phyloP scores from a whole-genome alignment of 192 early-diverging fungal genomes.

The Linnemannia schmuckeri region DNA sequence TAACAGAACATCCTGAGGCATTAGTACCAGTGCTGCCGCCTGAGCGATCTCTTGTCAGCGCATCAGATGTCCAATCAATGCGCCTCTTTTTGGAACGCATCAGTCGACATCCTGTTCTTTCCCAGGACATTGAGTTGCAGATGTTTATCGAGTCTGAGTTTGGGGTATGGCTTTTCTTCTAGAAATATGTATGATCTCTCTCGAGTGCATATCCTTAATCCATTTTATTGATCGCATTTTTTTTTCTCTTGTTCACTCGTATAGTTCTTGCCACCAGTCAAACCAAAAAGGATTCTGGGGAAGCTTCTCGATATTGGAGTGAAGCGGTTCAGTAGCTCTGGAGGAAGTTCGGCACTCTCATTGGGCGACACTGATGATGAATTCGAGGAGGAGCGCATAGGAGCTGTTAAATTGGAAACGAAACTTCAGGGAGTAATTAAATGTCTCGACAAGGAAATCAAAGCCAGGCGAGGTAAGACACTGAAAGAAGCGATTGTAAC shows the following conservation, averaged over 20 bases:
- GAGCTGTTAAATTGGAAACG: conserved; percentile 21
- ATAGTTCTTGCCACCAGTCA: conserved; percentile 58
- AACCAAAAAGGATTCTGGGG: conserved; percentile 47
- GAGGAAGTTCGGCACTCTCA: conserved; percentile 1
- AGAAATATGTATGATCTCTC: not conserved
- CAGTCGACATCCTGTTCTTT: conserved; percentile 53
- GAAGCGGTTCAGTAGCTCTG: conserved; percentile 40
- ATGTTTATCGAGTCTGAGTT: conserved; percentile 63
- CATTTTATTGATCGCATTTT: not conserved
- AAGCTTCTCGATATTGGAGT: conserved; percentile 45
- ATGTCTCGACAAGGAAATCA: conserved; percentile 45
- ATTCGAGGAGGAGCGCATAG: conserved; percentile 39
- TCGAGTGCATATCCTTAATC: not conserved
- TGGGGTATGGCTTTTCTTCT: conserved; percentile 35
- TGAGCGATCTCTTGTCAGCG: conserved; percentile 46
- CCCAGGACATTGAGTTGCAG: conserved; percentile 58
- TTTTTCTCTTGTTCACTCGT: not conserved
- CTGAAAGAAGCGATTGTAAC: not conserved
- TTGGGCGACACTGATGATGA: conserved; percentile 51
- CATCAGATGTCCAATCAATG: conserved; percentile 52
- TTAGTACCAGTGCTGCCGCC: conserved; percentile 58
- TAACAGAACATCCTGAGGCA: conserved; percentile 56
- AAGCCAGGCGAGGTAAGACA: conserved; percentile 38
- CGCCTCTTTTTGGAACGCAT: conserved; percentile 55
- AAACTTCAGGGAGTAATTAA: conserved; percentile 49